Base-by-base conservation (phyloP, 192 early-diverging fungal genomes). In the Dissophora globulifera region DNA sequence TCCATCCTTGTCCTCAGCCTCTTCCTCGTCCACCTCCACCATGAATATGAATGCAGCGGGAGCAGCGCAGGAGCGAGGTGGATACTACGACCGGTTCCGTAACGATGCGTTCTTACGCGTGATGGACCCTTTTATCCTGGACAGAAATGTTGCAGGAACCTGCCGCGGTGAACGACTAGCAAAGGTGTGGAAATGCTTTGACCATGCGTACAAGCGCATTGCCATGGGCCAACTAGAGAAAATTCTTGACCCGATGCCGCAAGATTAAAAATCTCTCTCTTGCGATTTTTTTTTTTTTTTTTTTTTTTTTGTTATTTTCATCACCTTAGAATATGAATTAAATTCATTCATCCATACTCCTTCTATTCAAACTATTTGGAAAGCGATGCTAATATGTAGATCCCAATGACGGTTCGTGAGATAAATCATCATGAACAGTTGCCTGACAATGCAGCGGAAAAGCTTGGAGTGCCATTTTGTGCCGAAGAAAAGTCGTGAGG, bases 171-270 rank as follows among this genome's bases (percentile, higher is more conserved):
- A 58, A 31, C 49, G 50, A n/a, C 23, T 75, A 15, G 57, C 40
- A 23, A 59, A 53, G 35, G 70, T 65, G 0, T 75, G 70, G 70
- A 58, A 43, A 27, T 59, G 55, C 50, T 75, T 75, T 60, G 70
- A 75, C 41, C 31, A 72, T 43, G 69, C 55, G 2, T 72, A 72
- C 61, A 56, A 58, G 22, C 52, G 55, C 25, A 19, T 72, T 16
- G 69, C 48, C 10, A 26, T 58, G 0, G 69, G 69, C 17, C 16
- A 72, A 12, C 52, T 72, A 13, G 30, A 16, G 10, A n/a, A 50
- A 15, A 48, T 48, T 0, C 64, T 72, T 48, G 26, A 54, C 22
- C 67, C 58, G 4, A 45, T 40, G 13, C 38, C 38, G 38, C 8
- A 40, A 13, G 38, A 40, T 10, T 7, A 40, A 40, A 13, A 40